phyloP scores from a whole-genome alignment of 768 basidiomycete species.

The Hypholoma fasciculare region DNA sequence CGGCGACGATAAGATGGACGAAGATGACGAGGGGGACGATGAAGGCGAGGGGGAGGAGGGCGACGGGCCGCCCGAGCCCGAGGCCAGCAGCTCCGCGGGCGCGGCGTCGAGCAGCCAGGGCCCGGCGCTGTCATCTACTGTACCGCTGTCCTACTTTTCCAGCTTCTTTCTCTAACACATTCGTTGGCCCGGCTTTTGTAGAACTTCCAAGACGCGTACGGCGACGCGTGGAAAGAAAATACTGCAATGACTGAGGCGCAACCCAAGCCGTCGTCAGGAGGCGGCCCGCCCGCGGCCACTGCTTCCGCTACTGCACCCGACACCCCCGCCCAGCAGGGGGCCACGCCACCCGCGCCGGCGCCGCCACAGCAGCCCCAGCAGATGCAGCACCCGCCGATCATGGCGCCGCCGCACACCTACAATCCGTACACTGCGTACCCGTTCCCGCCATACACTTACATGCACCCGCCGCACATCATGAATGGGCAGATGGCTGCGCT shows the following conservation, averaged over 20 bases:
- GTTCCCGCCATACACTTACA: constrained; percentile 26
- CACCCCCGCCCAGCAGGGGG: constrained; percentile 15
- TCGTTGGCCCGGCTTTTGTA: constrained; percentile 14
- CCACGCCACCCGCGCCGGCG: not conserved
- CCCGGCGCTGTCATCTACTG: constrained; percentile 11
- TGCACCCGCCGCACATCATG: constrained; percentile 20
- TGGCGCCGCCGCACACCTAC: constrained; percentile 17
- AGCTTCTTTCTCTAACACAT: constrained; percentile 6
- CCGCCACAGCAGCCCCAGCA: not conserved
- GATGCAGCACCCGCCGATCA: not conserved
- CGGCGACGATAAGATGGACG: constrained; percentile 28
- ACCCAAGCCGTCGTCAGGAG: constrained; percentile 10
- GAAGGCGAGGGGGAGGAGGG: constrained; percentile 17
- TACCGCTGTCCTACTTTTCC: constrained; percentile 2
- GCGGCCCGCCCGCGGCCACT: constrained; percentile 7
- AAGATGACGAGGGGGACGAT: constrained; percentile 19
- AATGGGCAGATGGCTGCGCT: constrained; percentile 21
- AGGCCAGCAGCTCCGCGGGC: constrained; percentile 5
- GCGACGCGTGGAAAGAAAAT: constrained; percentile 65
- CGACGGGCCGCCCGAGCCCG: constrained; percentile 1
- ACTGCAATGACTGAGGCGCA: constrained; percentile 33
- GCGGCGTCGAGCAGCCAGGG: no score
- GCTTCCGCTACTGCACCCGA: constrained; percentile 5
- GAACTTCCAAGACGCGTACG: constrained; percentile 53
- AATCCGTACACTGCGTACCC: constrained; percentile 25